phyloP scores from a whole-genome alignment of 2,329 filamentous ascomycete genomes.

The Exophiala oligosperma region DNA sequence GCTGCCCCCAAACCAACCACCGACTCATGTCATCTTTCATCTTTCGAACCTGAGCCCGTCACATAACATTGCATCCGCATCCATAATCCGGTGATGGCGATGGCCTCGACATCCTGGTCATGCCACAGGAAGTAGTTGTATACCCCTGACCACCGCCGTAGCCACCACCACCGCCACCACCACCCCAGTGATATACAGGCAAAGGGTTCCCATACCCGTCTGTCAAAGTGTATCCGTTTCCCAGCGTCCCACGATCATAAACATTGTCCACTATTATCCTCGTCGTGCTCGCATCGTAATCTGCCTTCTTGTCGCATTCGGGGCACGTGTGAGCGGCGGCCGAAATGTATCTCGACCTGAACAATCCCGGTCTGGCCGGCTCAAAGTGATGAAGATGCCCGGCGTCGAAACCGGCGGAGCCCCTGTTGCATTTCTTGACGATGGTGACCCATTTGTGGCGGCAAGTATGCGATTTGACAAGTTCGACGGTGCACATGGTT shows the following conservation, averaged over 20 bases:
- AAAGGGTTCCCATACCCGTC: constrained; percentile 18
- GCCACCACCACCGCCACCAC: background rate
- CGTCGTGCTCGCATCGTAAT: constrained; percentile 35
- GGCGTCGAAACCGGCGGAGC: constrained; percentile 28
- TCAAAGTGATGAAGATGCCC: constrained; percentile 23
- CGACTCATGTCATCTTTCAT: too few relatives aligned
- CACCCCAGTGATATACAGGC: background rate
- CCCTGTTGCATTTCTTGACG: constrained; percentile 42
- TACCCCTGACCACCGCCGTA: background rate
- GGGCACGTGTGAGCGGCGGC: constrained; percentile 34
- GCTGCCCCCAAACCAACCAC: too few relatives aligned
- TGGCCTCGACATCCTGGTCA: constrained; percentile 1
- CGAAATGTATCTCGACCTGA: constrained; percentile 12
- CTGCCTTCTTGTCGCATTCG: constrained; percentile 33
- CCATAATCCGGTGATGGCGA: background rate
- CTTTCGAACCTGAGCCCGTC: background rate
- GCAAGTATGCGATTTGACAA: constrained; percentile 48
- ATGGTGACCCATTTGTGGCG: constrained; percentile 52
- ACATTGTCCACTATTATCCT: constrained; percentile 29
- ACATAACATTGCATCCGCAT: constrained; percentile 15
- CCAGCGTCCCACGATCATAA: constrained; percentile 10
- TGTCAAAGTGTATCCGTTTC: constrained; percentile 24
- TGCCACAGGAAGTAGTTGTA: constrained; percentile 1
- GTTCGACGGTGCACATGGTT: constrained; percentile 49
- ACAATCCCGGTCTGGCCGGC: constrained; percentile 16